These are phyloP conservation scores for Cymbopogon flexuosus DNA, from an alignment of 202 grass and related monocot genomes.

Conservation along the genomic window DNA sequence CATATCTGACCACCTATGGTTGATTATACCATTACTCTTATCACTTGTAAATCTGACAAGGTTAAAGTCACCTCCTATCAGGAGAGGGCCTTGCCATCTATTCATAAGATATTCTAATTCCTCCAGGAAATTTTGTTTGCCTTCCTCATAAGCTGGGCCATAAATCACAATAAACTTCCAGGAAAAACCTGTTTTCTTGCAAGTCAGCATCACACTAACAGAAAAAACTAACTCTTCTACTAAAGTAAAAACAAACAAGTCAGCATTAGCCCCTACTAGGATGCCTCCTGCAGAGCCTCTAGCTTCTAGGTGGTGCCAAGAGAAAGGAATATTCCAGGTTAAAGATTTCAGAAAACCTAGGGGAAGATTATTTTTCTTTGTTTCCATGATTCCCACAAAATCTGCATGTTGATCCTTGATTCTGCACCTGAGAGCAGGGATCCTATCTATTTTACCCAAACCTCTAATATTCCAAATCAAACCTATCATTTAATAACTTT, in stretches of 20 bases:
- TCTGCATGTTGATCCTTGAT: background rate
- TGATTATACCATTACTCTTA: background rate
- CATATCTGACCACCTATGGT: fast-evolving
- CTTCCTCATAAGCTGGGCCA: background rate
- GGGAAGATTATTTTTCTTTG: background rate
- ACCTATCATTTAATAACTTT: background rate
- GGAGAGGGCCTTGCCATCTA: background rate
- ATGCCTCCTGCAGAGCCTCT: background rate
- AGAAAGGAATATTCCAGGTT: background rate
- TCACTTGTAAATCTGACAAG: background rate
- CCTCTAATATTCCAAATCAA: background rate
- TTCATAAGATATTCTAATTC: background rate
- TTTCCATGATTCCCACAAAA: background rate
- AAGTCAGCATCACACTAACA: background rate
- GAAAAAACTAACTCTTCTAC: fast-evolving
- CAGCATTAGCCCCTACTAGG: background rate
- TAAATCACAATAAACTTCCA: background rate
- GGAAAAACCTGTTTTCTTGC: background rate
- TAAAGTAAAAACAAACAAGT: fast-evolving
- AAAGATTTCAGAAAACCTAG: too few species aligned
- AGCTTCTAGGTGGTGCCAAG: background rate
- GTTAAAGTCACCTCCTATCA: background rate
- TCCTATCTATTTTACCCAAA: background rate
- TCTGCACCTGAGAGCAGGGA: fast-evolving
- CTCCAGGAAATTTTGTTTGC: background rate